Base-by-base conservation (phyloP, 805 yeast genomes). In the Pichia nanzhaoensis region DNA sequence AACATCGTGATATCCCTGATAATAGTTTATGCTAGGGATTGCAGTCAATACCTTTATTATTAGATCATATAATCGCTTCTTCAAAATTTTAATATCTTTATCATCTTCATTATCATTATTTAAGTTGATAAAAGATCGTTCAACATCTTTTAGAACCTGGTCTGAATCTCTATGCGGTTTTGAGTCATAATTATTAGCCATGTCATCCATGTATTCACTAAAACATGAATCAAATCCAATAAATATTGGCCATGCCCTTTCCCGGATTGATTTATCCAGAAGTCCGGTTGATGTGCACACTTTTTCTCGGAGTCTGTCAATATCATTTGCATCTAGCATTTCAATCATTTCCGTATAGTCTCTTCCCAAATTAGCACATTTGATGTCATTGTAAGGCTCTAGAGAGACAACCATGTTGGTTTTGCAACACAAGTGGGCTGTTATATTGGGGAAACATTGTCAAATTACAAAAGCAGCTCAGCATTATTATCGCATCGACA, bases 1-100 rank as follows among this genome's bases (percentile, higher is more conserved):
- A 18, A 93, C 69, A 55, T 93, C 98, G 62, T 91, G 98, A 61
- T 75, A 87, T 0, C 99, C 99, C 64, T 91, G 99, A 61, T 89
- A 91, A 62, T 91, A 91, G 47, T 77, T 69, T 35, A 90, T 66
- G 3, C 62, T 55, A 0, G 90, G 90, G 52, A 81, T 67, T 14
- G 69, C 71, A 34, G 87, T 64, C 13, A 93, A 67, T 2, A 88
- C 68, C 17, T 68, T 66, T 13, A 74, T 61, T 3, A 87, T 73
- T 13, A 82, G 50, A 5, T 59, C 59, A 20, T 56, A 58, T 41
- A 82, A 64, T 39, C 70, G 57, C 21, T 57, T 57, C 47, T 74
- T 69, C 39, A 80, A 61, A n/a, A 47, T 40, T 42, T 39, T 55
- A 14, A 60, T 40, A 4, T 55, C 55, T 2, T 3, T 16, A 4